phyloP scores from a whole-genome alignment of 2,329 filamentous ascomycete species.

The Fusarium sterilihyphosum region DNA sequence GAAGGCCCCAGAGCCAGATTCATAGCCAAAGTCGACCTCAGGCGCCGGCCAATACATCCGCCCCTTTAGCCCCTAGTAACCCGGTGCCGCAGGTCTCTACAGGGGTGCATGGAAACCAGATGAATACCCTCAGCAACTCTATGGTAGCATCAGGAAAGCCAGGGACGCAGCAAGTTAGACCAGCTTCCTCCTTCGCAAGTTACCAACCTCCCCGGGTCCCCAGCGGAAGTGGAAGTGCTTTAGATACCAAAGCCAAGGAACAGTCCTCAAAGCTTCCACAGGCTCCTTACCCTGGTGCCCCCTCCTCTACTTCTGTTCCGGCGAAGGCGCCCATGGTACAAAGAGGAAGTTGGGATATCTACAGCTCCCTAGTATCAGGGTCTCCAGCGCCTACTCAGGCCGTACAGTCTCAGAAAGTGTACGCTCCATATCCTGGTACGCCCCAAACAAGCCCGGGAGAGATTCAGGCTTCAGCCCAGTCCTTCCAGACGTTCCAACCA shows the following conservation, averaged over 20 bases:
- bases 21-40: neutral
- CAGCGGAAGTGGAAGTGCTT: neutral
- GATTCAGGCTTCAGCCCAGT: neutral
- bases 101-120: neutral
- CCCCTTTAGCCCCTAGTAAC: neutral
- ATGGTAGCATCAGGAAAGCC: neutral
- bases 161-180: neutral
- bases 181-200: neutral
- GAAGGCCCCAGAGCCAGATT: neutral
- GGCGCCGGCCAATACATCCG: neutral
- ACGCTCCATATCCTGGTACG: neutral
- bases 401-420: neutral
- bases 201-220: neutral
- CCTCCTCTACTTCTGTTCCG: neutral
- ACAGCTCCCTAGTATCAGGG: neutral
- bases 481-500: neutral
- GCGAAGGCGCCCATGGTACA: neutral
- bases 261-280: neutral
- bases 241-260: neutral
- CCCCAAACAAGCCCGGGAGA: neutral
- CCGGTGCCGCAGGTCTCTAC: neutral
- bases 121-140: neutral
- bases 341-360: slow-evolving; percentile 7
- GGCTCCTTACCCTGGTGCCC: too few species aligned
- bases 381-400: neutral